Base-by-base conservation (phyloP, 2,329 filamentous ascomycete species). In the Microsporum canis region DNA sequence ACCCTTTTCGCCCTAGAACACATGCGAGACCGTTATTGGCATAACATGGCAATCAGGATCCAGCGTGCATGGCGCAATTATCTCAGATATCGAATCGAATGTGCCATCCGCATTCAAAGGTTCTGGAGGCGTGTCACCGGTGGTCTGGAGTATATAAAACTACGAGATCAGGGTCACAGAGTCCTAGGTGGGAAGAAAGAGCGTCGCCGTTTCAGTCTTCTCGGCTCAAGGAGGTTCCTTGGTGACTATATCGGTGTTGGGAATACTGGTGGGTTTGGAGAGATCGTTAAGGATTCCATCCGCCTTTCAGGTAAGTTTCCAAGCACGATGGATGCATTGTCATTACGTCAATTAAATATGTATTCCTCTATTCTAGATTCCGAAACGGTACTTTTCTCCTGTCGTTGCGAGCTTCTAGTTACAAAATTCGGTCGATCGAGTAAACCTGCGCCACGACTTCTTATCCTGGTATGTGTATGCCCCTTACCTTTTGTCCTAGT, bases 1-100 rank as follows among this genome's bases (percentile, higher is more conserved):
- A 99, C 94, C 0, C 78, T 99, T 1, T 99, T 99, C 71, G 94
- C 94, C 1, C 79, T 99, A 8, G 94, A 99, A 75, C 91, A 95
- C 62, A 97, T 99, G 92, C 85, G 94, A 71, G 94, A 99, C 72
- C 83, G 89, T 61, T 99, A 97, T 76, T 97, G 92, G 92, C 92
- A 97, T 75, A 99, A 97, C 76, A 97, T 99, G 94, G 94, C 94
- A 2, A 95, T 92, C 63, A 85, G 94, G 62, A 97, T 99, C 63
- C 94, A 99, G 77, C 84, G 94, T 67, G 94, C 95, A 71, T 99
- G 94, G 94, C 84, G 94, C 68, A 95, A 95, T 59, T 97, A 96
- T 71, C 82, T 97, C 45, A 86, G 92, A 3, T 97, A 97, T 75
- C 85, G 94, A 51, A 88, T 85, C 31, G 94, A 99, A 75, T 94